These are phyloP conservation scores for Entomortierella beljakovae DNA, from an alignment of 192 early-diverging fungal species.

Conservation along the genomic window DNA sequence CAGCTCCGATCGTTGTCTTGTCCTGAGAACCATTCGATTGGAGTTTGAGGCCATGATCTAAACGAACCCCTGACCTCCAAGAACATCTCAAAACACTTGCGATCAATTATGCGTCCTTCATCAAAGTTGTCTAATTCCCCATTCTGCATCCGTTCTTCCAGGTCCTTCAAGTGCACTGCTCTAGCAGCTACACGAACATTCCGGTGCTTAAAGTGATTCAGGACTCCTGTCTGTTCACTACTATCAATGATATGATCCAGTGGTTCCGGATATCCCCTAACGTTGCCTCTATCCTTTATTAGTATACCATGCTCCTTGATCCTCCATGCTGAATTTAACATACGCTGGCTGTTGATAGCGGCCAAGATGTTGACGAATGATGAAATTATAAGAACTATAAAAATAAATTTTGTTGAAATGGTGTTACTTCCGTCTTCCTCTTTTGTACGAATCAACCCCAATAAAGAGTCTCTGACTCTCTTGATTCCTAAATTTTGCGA, in stretches of 20 bases:
- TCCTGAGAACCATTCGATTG: slow-evolving; percentile 23
- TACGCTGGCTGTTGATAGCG: slow-evolving; percentile 38
- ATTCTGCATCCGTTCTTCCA: slow-evolving; percentile 57
- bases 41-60: slow-evolving; percentile 22
- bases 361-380: slow-evolving; percentile 52
- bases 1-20: neutral
- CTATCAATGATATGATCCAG: neutral
- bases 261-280: slow-evolving; percentile 28
- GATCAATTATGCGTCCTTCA: slow-evolving; percentile 25
- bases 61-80: slow-evolving; percentile 45
- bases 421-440: slow-evolving; percentile 15
- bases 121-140: slow-evolving; percentile 44
- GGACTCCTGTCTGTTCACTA: neutral
- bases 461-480: slow-evolving; percentile 3
- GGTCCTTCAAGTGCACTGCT: slow-evolving; percentile 62
- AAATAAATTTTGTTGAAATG: slow-evolving; percentile 19
- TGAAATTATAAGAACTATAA: slow-evolving; percentile 30
- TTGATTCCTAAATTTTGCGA: neutral
- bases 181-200: slow-evolving; percentile 42
- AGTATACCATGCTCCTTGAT: slow-evolving; percentile 1
- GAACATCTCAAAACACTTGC: slow-evolving; percentile 45
- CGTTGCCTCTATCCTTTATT: neutral
- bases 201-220: neutral
- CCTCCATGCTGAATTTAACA: slow-evolving; percentile 28
- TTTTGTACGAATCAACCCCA: slow-evolving; percentile 1